Conservation (phyloP, 768 basidiomycete genomes). For the Suillus paluster region DNA sequence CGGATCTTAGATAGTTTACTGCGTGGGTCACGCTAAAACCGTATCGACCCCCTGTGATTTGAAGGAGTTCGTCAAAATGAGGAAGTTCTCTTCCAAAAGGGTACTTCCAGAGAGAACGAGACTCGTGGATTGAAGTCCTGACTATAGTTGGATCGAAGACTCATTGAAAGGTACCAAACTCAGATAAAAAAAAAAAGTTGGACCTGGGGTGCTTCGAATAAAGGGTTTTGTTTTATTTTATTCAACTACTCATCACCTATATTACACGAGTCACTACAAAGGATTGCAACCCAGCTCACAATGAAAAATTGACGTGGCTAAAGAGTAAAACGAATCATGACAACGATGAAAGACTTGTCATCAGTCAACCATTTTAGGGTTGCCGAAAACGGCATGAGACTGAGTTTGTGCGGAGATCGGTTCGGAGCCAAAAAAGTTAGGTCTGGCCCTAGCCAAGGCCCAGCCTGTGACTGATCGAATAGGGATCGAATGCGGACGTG, state of each 20-base stretch:
- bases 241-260: no score
- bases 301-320: constrained; percentile 11
- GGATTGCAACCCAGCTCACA: constrained; percentile 3
- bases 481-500: constrained; percentile 37
- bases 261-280: no score
- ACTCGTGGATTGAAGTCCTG: neutral
- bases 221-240: no score
- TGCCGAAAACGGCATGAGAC: constrained; percentile 19
- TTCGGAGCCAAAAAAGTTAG: constrained; percentile 22
- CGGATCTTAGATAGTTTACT: neutral
- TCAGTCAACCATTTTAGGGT: neutral
- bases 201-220: neutral
- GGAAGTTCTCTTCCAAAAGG: neutral
- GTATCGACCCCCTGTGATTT: constrained; percentile 1
- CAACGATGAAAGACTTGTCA: neutral
- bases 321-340: constrained; percentile 1
- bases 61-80: neutral
- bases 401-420: constrained; percentile 36
- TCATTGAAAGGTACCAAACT: neutral
- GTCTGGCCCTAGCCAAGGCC: constrained; percentile 36
- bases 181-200: neutral
- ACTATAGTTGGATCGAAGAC: neutral
- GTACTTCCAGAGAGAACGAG: constrained; percentile 1
- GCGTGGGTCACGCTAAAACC: neutral
- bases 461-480: constrained; percentile 39